Base-by-base conservation (phyloP, 2,329 filamentous ascomycete genomes). In the Claviceps sp. region DNA sequence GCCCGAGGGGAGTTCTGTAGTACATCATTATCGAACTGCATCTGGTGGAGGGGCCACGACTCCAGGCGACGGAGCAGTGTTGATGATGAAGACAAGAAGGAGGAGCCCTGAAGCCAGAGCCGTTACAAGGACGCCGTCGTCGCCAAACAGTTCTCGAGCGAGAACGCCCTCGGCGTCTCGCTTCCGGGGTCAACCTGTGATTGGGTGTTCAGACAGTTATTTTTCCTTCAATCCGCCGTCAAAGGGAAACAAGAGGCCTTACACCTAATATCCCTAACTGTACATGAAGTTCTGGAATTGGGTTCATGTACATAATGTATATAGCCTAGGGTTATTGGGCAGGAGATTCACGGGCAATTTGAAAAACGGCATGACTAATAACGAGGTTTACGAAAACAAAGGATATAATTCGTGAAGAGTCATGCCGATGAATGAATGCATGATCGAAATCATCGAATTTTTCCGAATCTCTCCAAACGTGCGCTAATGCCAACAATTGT, bases 81-180 rank as follows among this genome's bases (percentile, higher is more conserved):
- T 73, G 45, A 70, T 72, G 68, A 72, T 73, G 69, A 72, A 71
- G 58, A 61, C 62, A 20, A 64, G 63, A 16, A 63, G 59, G 7
- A 58, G 62, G 29, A 71, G 68, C 51, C 66, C 67, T 9, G 66
- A 67, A 48, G 54, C 58, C 26, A 58, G 51, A 44, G 53, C 56
- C 34, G 58, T 51, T 20, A 56, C 51, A 3, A 55, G 50, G 44
- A 54, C 57, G 42, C 58, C 55, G 20, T 57, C 55, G 3, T 70
- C 72, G 3, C 71, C 73, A 4, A 78, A 76, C 55, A 74, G 69
- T 51, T 74, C 72, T 1, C 68, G 71, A 47, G 66, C 70, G 1
- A 70, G 76, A 53, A 78, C 75, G 2, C 72, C 75, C 2, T 73
- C 74, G 2, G 62, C 60, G 0, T 62, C 66, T 38, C 64, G 70